These are phyloP conservation scores for Atkinsonella texensis DNA, from an alignment of 2,329 filamentous ascomycete genomes.

Conservation along the genomic window DNA sequence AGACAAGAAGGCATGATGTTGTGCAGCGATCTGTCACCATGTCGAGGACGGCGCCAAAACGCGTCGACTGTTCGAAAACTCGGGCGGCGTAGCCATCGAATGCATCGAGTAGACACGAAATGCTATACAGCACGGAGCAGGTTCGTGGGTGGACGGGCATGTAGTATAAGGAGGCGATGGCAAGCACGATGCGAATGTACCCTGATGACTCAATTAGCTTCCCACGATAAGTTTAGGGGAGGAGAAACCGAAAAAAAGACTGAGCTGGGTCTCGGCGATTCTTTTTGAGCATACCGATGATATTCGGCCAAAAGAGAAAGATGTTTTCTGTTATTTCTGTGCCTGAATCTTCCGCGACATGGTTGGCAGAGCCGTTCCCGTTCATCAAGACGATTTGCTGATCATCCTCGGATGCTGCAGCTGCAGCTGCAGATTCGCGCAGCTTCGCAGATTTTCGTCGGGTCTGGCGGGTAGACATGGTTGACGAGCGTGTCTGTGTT, in stretches of 20 bases:
- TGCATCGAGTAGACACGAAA: slow-evolving; percentile 91
- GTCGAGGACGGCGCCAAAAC: slow-evolving; percentile 91
- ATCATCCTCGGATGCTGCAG: slow-evolving; percentile 15
- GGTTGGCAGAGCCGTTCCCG: slow-evolving; percentile 32
- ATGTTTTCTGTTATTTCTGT: slow-evolving; percentile 53
- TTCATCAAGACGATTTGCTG: slow-evolving; percentile 23
- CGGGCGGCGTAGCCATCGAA: slow-evolving; percentile 84
- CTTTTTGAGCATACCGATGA: slow-evolving; percentile 52
- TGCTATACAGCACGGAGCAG: slow-evolving; percentile 79
- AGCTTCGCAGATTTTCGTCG: slow-evolving; percentile 26
- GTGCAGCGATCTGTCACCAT: slow-evolving; percentile 99
- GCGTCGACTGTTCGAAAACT: slow-evolving; percentile 76
- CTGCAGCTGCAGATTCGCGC: slow-evolving; percentile 13
- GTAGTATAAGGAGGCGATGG: slow-evolving; percentile 89
- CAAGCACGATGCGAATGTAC: slow-evolving; percentile 67
- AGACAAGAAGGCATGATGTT: slow-evolving; percentile 87
- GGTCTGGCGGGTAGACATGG: slow-evolving; percentile 28
- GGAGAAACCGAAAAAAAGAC: too few relatives aligned
- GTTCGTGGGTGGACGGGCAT: slow-evolving; percentile 98
- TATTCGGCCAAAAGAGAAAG: slow-evolving; percentile 70
- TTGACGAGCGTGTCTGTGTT: slow-evolving; percentile 3
- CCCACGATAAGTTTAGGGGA: not conserved
- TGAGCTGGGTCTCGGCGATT: not conserved
- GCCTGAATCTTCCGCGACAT: slow-evolving; percentile 22
- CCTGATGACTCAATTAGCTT: slow-evolving; percentile 32